These are phyloP conservation scores for Salix viminalis DNA, from an alignment of 345 rosid species.

Conservation along the genomic window DNA sequence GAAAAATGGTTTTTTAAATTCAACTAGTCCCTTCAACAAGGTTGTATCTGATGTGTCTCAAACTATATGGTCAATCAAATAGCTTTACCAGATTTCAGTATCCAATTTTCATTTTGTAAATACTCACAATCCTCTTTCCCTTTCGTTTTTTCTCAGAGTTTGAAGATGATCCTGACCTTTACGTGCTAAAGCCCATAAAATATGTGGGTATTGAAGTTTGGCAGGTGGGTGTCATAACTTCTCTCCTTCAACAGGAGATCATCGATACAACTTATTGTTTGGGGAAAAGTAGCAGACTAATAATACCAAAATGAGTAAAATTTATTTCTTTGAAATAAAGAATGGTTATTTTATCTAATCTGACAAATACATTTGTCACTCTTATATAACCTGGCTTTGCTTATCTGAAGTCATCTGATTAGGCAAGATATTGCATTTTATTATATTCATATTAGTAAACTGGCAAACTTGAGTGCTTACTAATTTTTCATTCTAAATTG, in stretches of 20 bases:
- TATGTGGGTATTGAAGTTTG: constrained; percentile 93
- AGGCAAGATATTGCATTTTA: background rate
- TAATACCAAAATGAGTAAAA: background rate
- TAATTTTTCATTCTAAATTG: background rate
- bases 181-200: constrained; percentile 77
- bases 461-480: background rate
- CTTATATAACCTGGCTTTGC: background rate
- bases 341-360: background rate
- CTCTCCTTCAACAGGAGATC: background rate
- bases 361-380: background rate
- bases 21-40: background rate
- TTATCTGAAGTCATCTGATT: background rate
- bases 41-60: background rate
- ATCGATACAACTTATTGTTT: background rate
- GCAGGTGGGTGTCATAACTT: constrained; percentile 50
- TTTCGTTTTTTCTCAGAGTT: constrained; percentile 45
- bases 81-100: background rate
- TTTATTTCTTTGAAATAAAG: background rate
- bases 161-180: constrained; percentile 96
- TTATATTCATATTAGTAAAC: background rate
- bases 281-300: background rate
- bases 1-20: background rate
- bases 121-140: background rate
- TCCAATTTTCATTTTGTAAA: background rate
- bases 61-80: background rate